These are phyloP conservation scores for Trypanosoma conorhini DNA, from an alignment of 208 protist species.

Conservation along the genomic window DNA sequence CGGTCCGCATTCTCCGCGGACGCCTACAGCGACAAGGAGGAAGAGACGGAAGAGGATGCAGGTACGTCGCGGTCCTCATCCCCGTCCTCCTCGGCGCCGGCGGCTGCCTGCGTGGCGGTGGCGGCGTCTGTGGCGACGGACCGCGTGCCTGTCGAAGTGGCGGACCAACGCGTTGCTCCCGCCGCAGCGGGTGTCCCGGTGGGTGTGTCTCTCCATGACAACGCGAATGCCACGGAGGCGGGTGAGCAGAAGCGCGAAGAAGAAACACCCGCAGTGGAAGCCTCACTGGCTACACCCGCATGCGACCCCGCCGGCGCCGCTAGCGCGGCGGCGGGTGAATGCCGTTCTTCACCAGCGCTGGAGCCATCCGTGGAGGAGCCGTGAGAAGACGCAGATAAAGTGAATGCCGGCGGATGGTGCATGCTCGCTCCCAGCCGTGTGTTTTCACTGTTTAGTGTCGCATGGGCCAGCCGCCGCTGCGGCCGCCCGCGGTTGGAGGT, in stretches of 20 bases:
- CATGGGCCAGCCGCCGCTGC: no score
- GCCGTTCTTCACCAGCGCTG: neutral
- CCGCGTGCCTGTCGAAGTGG: neutral
- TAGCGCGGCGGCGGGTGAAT: neutral
- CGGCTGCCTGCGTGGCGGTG: neutral
- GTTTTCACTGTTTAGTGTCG: neutral
- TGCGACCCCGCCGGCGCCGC: neutral
- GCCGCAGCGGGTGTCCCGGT: neutral
- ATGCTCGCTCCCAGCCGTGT: neutral
- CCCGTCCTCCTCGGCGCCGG: neutral
- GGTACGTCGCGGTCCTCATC: neutral
- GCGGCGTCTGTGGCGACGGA: slow-evolving; percentile 2
- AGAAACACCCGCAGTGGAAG: neutral
- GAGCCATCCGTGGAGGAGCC: neutral
- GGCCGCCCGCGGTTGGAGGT: no score
- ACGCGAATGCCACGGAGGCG: neutral
- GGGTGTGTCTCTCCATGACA: neutral
- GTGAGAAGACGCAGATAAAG: neutral
- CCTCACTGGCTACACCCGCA: neutral
- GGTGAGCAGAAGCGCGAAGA: neutral
- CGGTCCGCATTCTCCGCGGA: slow-evolving; percentile 22
- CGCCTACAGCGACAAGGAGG: slow-evolving; percentile 4
- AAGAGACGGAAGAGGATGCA: neutral
- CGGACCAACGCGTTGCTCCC: neutral
- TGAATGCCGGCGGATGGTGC: neutral